A percentile compares a stretch with the other conserved stretches of the same genome.
phyloP scores from a whole-genome alignment of 1,139 yeast genomes.

The Wickerhamomyces sp. region DNA sequence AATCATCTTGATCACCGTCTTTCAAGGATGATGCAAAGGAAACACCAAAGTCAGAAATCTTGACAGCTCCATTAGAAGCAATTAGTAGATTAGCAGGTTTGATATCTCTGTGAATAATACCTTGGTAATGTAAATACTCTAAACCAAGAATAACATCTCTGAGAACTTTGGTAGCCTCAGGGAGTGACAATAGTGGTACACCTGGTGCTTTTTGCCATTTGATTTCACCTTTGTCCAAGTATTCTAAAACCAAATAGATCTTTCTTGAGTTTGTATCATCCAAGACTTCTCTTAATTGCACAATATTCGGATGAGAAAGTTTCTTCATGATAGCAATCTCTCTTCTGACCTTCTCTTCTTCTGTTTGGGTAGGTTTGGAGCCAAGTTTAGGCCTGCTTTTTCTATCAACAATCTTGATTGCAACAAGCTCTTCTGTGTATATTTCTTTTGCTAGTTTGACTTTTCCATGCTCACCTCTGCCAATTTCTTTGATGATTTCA shows the following conservation, averaged over 20 bases:
- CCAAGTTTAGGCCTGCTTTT: constrained; percentile 60
- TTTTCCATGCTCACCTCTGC: constrained; percentile 96
- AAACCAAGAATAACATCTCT: constrained; percentile 86
- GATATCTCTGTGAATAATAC: constrained; percentile 93
- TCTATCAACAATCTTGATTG: constrained; percentile 89
- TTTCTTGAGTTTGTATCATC: constrained; percentile 84
- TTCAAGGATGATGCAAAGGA: constrained; percentile 69
- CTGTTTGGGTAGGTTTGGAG: constrained; percentile 24
- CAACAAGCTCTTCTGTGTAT: constrained; percentile 69
- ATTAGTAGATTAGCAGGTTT: constrained; percentile 92
- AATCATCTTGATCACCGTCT: constrained; percentile 57
- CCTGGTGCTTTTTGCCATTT: constrained; percentile 65
- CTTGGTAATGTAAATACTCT: constrained; percentile 89
- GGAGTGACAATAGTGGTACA: constrained; percentile 62
- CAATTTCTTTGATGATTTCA: constrained; percentile 83
- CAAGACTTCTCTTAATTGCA: constrained; percentile 78
- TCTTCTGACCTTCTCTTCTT: constrained; percentile 61
- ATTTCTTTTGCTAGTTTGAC: constrained; percentile 86
- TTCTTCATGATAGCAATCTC: constrained; percentile 97
- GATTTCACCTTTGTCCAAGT: constrained; percentile 88
- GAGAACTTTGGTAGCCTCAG: constrained; percentile 65
- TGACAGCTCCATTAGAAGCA: constrained; percentile 68
- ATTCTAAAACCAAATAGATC: constrained; percentile 87
- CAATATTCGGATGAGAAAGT: constrained; percentile 89
- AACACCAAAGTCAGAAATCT: constrained; percentile 96